Conservation (phyloP, 225 moss, liverwort and hornwort species). For the Bryoerythrophyllum caledonicum region DNA sequence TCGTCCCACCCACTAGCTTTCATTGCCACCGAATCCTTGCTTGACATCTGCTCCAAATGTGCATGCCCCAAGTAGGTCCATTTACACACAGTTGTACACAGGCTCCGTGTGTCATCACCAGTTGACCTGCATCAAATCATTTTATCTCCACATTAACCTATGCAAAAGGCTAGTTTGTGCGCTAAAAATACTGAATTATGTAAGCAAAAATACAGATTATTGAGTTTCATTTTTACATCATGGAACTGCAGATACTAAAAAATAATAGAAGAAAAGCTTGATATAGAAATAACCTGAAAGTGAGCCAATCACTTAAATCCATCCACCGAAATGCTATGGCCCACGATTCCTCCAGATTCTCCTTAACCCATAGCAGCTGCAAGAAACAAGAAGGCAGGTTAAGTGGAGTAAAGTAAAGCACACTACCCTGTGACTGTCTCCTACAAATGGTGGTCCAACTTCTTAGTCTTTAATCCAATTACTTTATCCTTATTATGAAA, state of each 20-base stretch:
- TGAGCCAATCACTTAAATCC: constrained; percentile 99
- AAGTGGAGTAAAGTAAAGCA: not conserved
- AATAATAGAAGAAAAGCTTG: not conserved
- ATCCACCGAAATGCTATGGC: constrained; percentile 95
- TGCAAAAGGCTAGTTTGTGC: not conserved
- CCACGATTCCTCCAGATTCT: constrained; percentile 94
- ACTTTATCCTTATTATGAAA: too few species aligned
- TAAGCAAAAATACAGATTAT: not conserved
- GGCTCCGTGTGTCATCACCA: constrained; percentile 94
- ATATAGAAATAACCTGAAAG: constrained; percentile 66
- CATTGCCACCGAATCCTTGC: constrained; percentile 81
- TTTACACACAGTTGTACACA: constrained; percentile 96
- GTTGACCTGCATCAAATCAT: constrained; percentile 72
- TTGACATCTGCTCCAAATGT: constrained; percentile 71
- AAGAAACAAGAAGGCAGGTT: constrained; percentile 25
- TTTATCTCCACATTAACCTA: constrained; percentile 12
- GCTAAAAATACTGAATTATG: not conserved
- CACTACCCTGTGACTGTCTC: too few species aligned
- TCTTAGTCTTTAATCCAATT: too few species aligned
- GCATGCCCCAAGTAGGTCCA: constrained; percentile 98
- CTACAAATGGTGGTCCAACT: too few species aligned
- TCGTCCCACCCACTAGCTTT: constrained; percentile 98
- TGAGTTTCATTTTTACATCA: not conserved
- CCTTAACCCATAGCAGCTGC: constrained; percentile 98
- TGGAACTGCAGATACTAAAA: not conserved